These are phyloP conservation scores for Gonapodya sp. DNA, from an alignment of 192 early-diverging fungal species.

Conservation along the genomic window DNA sequence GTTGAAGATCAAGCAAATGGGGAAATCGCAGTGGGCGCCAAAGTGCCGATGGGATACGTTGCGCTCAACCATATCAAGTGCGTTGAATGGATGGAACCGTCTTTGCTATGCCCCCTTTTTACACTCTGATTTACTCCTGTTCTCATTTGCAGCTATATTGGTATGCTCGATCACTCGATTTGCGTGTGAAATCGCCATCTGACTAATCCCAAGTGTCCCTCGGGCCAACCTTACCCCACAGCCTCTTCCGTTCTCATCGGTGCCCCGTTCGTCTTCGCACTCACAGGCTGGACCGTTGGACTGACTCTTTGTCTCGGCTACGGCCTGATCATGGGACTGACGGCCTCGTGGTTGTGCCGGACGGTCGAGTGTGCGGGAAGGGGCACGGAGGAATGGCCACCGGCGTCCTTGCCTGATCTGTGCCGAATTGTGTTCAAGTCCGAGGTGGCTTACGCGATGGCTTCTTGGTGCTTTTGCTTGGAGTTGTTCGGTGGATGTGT, in stretches of 20 bases:
- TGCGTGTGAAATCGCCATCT: too few species aligned
- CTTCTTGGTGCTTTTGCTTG: neutral
- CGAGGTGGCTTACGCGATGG: neutral
- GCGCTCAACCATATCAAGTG: neutral
- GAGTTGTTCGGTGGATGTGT: neutral
- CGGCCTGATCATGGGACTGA: neutral
- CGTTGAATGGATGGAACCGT: neutral
- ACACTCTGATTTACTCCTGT: neutral
- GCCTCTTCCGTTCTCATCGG: neutral
- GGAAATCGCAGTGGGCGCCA: neutral
- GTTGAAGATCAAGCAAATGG: neutral
- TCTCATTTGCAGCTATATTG: neutral
- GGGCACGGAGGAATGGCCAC: neutral
- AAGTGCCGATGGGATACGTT: neutral
- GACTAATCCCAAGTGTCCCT: neutral
- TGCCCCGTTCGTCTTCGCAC: neutral
- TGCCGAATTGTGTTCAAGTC: neutral
- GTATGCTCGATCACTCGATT: neutral
- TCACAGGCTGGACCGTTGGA: neutral
- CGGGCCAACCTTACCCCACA: neutral
- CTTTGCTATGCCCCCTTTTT: neutral
- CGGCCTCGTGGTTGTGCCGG: neutral
- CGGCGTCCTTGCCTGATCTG: neutral
- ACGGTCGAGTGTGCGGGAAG: neutral
- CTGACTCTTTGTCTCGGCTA: neutral